phyloP scores from a whole-genome alignment of 2,329 filamentous ascomycete genomes.

The Periglandula ipomoeae region DNA sequence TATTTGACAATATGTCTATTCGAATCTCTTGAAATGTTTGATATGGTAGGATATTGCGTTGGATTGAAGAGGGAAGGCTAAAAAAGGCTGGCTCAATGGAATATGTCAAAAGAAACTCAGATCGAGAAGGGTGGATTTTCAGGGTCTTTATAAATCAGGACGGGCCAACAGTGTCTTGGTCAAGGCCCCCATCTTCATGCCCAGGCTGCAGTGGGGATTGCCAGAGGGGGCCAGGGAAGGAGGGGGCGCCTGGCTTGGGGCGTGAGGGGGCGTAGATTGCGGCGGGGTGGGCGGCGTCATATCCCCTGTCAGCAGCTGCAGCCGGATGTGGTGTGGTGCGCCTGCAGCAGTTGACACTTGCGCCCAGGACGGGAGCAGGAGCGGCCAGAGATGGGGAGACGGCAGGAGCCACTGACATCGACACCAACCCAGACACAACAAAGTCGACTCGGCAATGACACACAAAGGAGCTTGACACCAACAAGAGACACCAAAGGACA shows the following conservation, averaged over 20 bases:
- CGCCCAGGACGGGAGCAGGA: background rate
- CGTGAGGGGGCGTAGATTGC: background rate
- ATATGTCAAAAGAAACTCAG: background rate
- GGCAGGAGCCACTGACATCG: constrained; percentile 1
- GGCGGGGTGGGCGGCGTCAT: background rate
- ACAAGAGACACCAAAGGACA: background rate
- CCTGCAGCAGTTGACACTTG: background rate
- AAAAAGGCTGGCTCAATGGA: background rate
- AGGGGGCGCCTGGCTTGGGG: background rate
- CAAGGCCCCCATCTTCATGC: background rate
- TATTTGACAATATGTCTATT: too few relatives aligned
- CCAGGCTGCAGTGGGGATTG: background rate
- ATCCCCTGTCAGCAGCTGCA: background rate
- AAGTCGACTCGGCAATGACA: too few relatives aligned
- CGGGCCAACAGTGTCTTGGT: background rate
- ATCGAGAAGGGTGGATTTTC: constrained; percentile 6
- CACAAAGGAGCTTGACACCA: background rate
- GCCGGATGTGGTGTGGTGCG: background rate
- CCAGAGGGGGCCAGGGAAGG: background rate
- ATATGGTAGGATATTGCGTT: background rate
- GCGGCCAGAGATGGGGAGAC: background rate
- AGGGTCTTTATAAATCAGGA: constrained; percentile 15
- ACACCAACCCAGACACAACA: background rate
- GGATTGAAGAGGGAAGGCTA: background rate
- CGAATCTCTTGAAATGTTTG: background rate